phyloP scores from a whole-genome alignment of 192 early-diverging fungal species.

The Coemansia sp. region DNA sequence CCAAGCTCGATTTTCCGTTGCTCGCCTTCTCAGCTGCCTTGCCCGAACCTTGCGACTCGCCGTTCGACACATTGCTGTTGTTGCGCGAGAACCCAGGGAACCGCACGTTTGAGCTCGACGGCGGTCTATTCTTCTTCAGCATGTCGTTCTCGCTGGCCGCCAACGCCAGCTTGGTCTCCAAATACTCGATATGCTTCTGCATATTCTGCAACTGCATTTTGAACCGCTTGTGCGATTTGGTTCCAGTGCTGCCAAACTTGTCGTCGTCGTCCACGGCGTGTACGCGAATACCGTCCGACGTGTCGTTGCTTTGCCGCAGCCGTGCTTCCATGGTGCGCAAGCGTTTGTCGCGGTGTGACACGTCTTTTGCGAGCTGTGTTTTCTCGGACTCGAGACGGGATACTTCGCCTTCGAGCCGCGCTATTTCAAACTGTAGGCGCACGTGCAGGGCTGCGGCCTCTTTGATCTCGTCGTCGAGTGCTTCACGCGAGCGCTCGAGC shows the following conservation, averaged over 20 bases:
- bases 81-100: slow-evolving; percentile 28
- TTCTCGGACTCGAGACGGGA: slow-evolving; percentile 50
- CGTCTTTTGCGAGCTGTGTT: slow-evolving; percentile 37
- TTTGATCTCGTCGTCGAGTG: slow-evolving; percentile 38
- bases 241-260: slow-evolving; percentile 34
- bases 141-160: slow-evolving; percentile 51
- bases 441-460: slow-evolving; percentile 52
- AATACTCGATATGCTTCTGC: slow-evolving; percentile 54
- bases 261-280: slow-evolving; percentile 35
- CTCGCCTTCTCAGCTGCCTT: background rate
- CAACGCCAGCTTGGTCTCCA: slow-evolving; percentile 51
- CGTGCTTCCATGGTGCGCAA: slow-evolving; percentile 30
- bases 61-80: slow-evolving; percentile 11
- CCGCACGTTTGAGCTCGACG: slow-evolving; percentile 12
- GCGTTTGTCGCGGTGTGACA: slow-evolving; percentile 23
- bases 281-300: slow-evolving; percentile 45
- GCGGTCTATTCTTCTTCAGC: slow-evolving; percentile 23
- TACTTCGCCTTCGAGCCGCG: slow-evolving; percentile 48
- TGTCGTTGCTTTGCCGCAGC: slow-evolving; percentile 14
- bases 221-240: slow-evolving; percentile 54
- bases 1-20: background rate
- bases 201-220: slow-evolving; percentile 56
- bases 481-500: slow-evolving; percentile 4
- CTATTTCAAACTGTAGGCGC: slow-evolving; percentile 49
- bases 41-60: background rate